Evolutionary conservation across 768 basidiomycete species (phyloP).

Genomic region (Mycena metata): DNA sequence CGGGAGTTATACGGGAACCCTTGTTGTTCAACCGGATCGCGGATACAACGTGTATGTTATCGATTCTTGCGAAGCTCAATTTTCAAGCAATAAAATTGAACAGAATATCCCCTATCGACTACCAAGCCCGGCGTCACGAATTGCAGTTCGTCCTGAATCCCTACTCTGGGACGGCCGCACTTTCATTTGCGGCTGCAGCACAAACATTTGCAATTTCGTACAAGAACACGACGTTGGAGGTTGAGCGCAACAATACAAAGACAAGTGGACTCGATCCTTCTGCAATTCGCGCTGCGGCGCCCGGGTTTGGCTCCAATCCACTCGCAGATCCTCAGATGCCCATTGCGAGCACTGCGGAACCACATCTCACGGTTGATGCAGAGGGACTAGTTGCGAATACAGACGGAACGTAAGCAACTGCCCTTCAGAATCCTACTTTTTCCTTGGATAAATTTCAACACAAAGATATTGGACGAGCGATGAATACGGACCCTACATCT

Average conservation of each 20-base stretch:
- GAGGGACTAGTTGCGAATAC: slow-evolving; percentile 70
- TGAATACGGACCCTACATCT: slow-evolving; percentile 79
- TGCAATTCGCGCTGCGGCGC: slow-evolving; percentile 57
- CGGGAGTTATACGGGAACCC: slow-evolving; percentile 62
- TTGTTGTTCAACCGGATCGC: slow-evolving; percentile 71
- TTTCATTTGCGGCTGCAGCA: slow-evolving; percentile 64
- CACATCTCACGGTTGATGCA: slow-evolving; percentile 66
- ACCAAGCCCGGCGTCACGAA: slow-evolving; percentile 73
- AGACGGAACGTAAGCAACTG: slow-evolving; percentile 66
- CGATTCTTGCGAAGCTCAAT: background rate
- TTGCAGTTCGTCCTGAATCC: slow-evolving; percentile 71
- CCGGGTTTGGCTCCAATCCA: slow-evolving; percentile 46
- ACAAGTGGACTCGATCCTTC: slow-evolving; percentile 72
- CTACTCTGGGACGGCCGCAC: slow-evolving; percentile 60
- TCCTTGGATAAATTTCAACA: background rate
- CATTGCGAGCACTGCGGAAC: slow-evolving; percentile 55
- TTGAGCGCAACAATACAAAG: slow-evolving; percentile 58
- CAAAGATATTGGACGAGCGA: slow-evolving; percentile 74
- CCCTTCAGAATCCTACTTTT: background rate
- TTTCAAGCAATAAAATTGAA: slow-evolving; percentile 17
- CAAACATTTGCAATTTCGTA: slow-evolving; percentile 67
- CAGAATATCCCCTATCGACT: slow-evolving; percentile 69
- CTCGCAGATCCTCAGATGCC: slow-evolving; percentile 62
- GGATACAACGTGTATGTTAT: slow-evolving; percentile 68
- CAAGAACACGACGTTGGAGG: slow-evolving; percentile 61